A percentile compares a stretch with the other conserved stretches of the same genome.
Evolutionary conservation across 2,329 filamentous ascomycete genomes (phyloP).

Genomic region (Clarireedia sp.): DNA sequence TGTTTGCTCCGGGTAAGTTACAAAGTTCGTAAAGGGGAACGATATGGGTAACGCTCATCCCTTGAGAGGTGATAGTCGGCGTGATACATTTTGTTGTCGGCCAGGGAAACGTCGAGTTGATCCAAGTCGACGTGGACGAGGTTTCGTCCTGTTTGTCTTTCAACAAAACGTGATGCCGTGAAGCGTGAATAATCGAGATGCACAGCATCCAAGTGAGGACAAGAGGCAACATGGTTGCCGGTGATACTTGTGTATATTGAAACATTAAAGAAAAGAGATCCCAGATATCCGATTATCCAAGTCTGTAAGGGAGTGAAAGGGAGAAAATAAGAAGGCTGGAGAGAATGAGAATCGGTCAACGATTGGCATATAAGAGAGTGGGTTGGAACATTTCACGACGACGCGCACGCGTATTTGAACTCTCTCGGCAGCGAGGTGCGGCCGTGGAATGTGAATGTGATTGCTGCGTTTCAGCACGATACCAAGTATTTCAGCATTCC

Average conservation of each 20-base stretch:
- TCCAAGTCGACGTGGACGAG: constrained; percentile 2
- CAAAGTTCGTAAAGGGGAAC: constrained; percentile 20
- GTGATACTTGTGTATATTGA: not conserved
- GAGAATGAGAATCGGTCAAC: constrained; percentile 2
- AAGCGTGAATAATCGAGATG: not conserved
- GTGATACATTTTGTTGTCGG: constrained; percentile 9
- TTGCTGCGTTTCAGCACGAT: not conserved
- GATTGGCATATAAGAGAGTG: not conserved
- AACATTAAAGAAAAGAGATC: not conserved
- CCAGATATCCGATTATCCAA: not conserved
- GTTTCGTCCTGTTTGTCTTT: not conserved
- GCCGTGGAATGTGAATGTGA: constrained; percentile 6
- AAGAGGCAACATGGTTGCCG: not conserved
- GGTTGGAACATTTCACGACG: not conserved
- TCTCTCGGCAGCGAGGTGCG: not conserved
- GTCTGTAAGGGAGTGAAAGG: not conserved
- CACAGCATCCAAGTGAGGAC: not conserved
- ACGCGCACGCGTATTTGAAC: constrained; percentile 1
- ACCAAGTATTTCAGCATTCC: too few species aligned
- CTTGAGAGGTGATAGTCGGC: constrained; percentile 12
- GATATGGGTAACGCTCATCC: constrained; percentile 16
- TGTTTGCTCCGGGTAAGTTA: constrained; percentile 13
- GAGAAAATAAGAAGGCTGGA: not conserved
- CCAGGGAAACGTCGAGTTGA: constrained; percentile 11
- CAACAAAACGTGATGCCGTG: not conserved